These are phyloP conservation scores for Epichloe baconii DNA, from an alignment of 2,329 filamentous ascomycete genomes.

Conservation along the genomic window DNA sequence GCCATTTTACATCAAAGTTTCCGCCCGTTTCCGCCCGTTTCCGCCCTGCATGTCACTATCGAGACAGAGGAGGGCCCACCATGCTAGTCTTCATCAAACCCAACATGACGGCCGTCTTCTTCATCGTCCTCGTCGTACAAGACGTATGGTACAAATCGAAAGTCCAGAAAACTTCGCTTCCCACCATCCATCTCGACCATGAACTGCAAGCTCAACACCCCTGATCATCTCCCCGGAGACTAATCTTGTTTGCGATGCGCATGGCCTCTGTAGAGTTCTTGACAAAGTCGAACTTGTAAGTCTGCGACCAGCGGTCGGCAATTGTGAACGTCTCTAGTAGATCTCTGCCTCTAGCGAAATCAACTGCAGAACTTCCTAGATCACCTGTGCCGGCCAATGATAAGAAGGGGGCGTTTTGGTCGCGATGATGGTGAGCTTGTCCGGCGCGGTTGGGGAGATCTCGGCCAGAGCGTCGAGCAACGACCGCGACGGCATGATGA, in stretches of 20 bases:
- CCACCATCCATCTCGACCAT: constrained; percentile 78
- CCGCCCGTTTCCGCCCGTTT: neutral
- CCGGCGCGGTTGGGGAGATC: constrained; percentile 56
- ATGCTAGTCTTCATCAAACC: constrained; percentile 5
- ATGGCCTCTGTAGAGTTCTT: constrained; percentile 85
- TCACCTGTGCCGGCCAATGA: constrained; percentile 52
- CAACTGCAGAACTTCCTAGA: constrained; percentile 50
- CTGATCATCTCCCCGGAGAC: constrained; percentile 73
- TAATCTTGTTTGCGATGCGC: constrained; percentile 84
- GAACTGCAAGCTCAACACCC: constrained; percentile 87
- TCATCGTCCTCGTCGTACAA: constrained; percentile 37
- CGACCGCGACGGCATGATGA: constrained; percentile 76
- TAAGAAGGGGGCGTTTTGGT: constrained; percentile 54
- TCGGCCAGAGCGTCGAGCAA: constrained; percentile 62
- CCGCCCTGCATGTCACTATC: neutral
- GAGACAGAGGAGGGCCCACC: neutral
- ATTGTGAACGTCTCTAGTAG: constrained; percentile 67
- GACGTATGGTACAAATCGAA: constrained; percentile 63
- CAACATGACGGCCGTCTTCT: neutral
- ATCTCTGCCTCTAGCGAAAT: constrained; percentile 50
- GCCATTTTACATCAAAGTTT: too few relatives aligned
- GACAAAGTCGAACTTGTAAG: constrained; percentile 78
- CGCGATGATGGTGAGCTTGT: constrained; percentile 55
- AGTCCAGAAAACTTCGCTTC: constrained; percentile 64
- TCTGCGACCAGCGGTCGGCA: constrained; percentile 45